Conservation (phyloP, 257 asterid species). For the Rhazya stricta region DNA sequence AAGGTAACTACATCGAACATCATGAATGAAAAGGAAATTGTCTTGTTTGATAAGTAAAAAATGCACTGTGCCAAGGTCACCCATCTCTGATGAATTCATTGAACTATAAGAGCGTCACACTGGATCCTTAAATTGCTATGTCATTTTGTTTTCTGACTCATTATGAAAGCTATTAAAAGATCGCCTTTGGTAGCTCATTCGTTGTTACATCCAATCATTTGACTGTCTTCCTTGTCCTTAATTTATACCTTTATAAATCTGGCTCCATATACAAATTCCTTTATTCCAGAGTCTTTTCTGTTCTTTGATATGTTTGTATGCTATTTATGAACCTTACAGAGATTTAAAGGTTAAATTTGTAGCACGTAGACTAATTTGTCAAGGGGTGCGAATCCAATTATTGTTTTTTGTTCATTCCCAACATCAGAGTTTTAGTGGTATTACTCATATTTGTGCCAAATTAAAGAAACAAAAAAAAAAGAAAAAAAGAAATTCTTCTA, state of each 20-base stretch:
- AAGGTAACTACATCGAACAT: slow-evolving; percentile 33
- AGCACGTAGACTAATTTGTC: background rate
- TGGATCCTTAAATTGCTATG: background rate
- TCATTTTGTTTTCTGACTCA: background rate
- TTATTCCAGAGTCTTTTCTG: background rate
- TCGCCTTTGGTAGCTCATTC: background rate
- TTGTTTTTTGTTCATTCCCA: background rate
- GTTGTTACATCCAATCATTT: background rate
- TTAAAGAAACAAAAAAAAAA: background rate
- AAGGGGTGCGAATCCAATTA: background rate
- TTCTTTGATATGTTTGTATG: background rate
- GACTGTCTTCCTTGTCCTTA: background rate
- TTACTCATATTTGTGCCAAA: background rate
- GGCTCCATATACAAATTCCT: background rate
- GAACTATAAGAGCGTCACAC: background rate
- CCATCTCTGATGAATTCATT: background rate
- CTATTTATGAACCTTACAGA: background rate
- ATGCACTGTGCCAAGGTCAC: background rate
- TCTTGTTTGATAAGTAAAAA: background rate
- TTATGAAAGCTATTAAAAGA: background rate
- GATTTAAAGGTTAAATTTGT: too few species aligned
- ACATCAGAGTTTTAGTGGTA: background rate
- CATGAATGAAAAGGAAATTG: background rate
- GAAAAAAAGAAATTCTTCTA: background rate
- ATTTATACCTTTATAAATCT: background rate